These are phyloP conservation scores for Flaveria floridana DNA, from an alignment of 140 eudicot species.

Conservation along the genomic window DNA sequence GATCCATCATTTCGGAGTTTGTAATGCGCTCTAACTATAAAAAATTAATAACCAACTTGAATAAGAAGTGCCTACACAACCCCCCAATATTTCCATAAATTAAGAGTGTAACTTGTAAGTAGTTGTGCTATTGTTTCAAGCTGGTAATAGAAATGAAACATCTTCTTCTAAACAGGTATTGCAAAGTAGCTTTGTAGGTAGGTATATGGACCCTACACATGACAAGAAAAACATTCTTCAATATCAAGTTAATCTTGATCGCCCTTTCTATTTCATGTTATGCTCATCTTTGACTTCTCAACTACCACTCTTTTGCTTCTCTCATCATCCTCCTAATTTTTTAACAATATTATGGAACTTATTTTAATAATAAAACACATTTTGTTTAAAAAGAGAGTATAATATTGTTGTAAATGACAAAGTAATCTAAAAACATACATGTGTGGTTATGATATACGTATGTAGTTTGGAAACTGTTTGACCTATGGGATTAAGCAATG, in stretches of 20 bases:
- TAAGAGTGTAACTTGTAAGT: slow-evolving; percentile 20
- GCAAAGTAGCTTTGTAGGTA: slow-evolving; percentile 25
- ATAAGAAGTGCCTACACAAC: neutral
- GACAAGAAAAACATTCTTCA: slow-evolving; percentile 34
- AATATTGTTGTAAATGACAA: neutral
- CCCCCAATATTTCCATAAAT: neutral
- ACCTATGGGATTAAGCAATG: slow-evolving; percentile 33
- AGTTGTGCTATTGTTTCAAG: slow-evolving; percentile 38
- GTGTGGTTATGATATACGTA: neutral
- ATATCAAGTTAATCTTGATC: slow-evolving; percentile 24
- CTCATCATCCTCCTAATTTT: slow-evolving; percentile 15
- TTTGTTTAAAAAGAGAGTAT: too few relatives aligned
- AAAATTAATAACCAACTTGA: neutral
- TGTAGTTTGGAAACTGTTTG: slow-evolving; percentile 2
- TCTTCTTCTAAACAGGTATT: slow-evolving; percentile 32
- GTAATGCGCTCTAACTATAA: neutral
- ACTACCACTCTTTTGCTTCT: slow-evolving; percentile 23
- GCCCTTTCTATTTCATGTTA: slow-evolving; percentile 21
- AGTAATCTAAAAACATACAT: neutral
- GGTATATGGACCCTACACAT: slow-evolving; percentile 30
- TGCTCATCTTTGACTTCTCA: slow-evolving; percentile 27
- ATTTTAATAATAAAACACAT: neutral
- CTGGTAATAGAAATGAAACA: slow-evolving; percentile 39
- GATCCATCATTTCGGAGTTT: neutral
- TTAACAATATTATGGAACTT: neutral